A percentile compares a stretch with the other conserved stretches of the same genome.
phyloP scores from a whole-genome alignment of 306 rosid species.

The Prunus salicina region DNA sequence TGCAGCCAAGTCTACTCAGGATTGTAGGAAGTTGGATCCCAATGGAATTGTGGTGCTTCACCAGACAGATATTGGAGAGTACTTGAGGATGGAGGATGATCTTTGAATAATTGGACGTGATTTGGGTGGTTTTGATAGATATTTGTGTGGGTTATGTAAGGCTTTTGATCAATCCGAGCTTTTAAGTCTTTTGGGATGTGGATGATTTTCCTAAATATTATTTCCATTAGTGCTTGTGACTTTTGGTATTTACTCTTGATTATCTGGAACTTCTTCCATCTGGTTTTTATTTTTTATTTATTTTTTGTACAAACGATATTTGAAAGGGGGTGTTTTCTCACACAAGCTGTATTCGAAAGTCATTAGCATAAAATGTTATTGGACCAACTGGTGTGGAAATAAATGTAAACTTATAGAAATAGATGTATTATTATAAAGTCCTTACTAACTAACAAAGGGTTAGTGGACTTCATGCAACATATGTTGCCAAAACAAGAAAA shows the following conservation, averaged over 20 bases:
- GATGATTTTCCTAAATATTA: neutral
- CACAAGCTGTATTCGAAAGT: no score
- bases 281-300: neutral
- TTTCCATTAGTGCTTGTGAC: neutral
- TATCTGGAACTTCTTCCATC: neutral
- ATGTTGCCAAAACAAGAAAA: no score
- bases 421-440: no score
- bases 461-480: no score
- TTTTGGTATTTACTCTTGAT: neutral
- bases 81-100: conserved; percentile 91
- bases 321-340: no score
- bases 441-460: no score
- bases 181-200: neutral
- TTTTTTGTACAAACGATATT: no score
- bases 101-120: conserved; percentile 40
- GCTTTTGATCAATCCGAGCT: neutral
- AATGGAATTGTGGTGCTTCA: conserved; percentile 83
- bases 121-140: neutral
- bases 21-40: conserved; percentile 92
- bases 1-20: conserved; percentile 86
- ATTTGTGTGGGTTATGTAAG: neutral
- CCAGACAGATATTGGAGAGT: conserved; percentile 90
- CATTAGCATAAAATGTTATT: no score
- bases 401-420: no score
- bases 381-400: no score